Evolutionary conservation across 2,329 filamentous ascomycete species (phyloP).

Genomic region (Penicillium brasilianum): DNA sequence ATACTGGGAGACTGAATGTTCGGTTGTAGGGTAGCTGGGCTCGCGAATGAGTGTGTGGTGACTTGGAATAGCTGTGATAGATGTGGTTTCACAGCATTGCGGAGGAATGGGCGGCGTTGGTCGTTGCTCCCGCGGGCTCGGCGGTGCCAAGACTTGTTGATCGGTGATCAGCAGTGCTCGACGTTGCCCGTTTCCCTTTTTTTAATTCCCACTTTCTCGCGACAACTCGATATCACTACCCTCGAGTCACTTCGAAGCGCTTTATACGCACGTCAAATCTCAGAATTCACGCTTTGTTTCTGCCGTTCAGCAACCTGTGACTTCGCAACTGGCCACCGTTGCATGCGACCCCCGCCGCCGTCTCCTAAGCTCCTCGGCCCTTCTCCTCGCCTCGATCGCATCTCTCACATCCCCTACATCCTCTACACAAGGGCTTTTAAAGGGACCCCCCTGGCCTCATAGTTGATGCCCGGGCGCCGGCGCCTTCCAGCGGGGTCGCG

Average conservation of each 20-base stretch:
- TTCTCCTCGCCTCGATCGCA: constrained; percentile 15
- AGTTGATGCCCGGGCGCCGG: constrained; percentile 54
- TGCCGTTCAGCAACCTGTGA: too few relatives aligned
- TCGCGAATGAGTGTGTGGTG: background rate
- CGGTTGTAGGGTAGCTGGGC: background rate
- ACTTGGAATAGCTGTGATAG: constrained; percentile 2
- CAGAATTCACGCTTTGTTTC: too few relatives aligned
- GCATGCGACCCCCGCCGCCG: background rate
- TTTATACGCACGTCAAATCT: background rate
- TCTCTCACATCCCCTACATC: constrained; percentile 8
- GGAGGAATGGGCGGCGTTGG: constrained; percentile 10
- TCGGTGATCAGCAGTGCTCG: constrained; percentile 17
- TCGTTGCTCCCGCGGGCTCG: constrained; percentile 26
- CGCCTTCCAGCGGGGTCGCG: constrained; percentile 69
- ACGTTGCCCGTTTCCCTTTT: constrained; percentile 20
- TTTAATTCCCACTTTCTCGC: constrained; percentile 6
- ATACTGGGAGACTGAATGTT: background rate
- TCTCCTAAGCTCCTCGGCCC: constrained; percentile 2
- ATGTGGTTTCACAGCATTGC: background rate
- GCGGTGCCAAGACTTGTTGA: constrained; percentile 35
- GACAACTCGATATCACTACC: background rate
- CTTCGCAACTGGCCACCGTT: too few relatives aligned
- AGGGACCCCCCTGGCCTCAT: constrained; percentile 11
- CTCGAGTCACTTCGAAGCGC: background rate
- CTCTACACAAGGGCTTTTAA: constrained; percentile 4